Evolutionary conservation across 1,139 yeast species (phyloP), one percentile per base, ranked within the genome.

Genomic region (Debaryomyces singareniensis): DNA sequence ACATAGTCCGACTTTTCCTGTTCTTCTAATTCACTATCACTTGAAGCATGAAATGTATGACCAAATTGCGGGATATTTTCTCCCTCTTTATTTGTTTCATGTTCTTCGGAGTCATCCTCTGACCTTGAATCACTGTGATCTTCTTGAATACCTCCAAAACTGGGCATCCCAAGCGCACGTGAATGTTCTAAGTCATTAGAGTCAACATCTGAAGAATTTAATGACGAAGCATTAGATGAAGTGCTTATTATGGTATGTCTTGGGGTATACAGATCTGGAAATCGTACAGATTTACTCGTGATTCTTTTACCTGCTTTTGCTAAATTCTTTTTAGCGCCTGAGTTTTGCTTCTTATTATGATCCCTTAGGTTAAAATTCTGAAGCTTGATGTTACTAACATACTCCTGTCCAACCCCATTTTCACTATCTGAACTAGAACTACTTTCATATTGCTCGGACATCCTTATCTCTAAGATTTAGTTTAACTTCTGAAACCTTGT

Each of bases 281-380:
- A 55, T 20, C 61, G 43, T 3, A 55, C 61, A 18, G 46, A 34
- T 31, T 45, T 47, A 24, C 44, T 40, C 51, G 20, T 41, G 39
- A 24, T 53, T 31, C 50, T 58, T 32, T 54, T 53, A 3, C 61
- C 61, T 2, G 66, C 65, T 35, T 60, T 59, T 13, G 54, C 58
- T 13, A 61, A 36, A 33, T 49, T 50, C 11, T 49, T 35, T 16
- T 40, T 45, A 15, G 53, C 38, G 14, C 47, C 33, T 25, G 35
- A 43, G 27, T 39, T 47, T 7, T n/a, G 7, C 24, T 45, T 44
- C 33, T 44, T 47, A 29, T 52, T 27, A 40, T 37, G 47, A 42
- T 47, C 40, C 15, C 32, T 43, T 20, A 57, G 36, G 31, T 53
- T 46, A 18, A 59, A 44, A 15, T 47, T 44, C 6, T 65, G 65